A percentile compares a stretch with the other conserved stretches of the same genome.
Evolutionary conservation across 345 rosid genomes (phyloP).

Genomic region (Excoecaria agallocha): DNA sequence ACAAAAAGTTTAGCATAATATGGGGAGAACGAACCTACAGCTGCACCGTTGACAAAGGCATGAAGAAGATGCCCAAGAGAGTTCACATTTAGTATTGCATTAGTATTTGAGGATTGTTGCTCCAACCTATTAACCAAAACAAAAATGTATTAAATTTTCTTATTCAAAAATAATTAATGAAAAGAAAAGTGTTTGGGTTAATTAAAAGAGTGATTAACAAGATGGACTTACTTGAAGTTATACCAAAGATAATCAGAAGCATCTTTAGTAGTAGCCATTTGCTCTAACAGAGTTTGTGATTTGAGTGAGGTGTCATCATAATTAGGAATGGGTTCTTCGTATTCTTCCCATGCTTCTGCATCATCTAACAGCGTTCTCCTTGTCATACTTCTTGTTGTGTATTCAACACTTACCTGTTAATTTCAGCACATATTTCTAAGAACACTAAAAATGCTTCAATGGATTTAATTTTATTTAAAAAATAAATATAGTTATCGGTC

Average conservation of each 20-base stretch:
- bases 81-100: slow-evolving; percentile 42
- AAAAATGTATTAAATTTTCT: neutral
- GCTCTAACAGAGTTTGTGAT: slow-evolving; percentile 60
- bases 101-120: slow-evolving; percentile 25
- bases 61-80: slow-evolving; percentile 66
- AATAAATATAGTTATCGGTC: no score
- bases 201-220: neutral
- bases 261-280: slow-evolving; percentile 65
- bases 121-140: slow-evolving; percentile 38
- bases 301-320: slow-evolving; percentile 44
- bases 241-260: slow-evolving; percentile 88
- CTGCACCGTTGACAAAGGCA: slow-evolving; percentile 61
- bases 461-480: neutral
- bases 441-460: neutral
- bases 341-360: slow-evolving; percentile 48
- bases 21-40: slow-evolving; percentile 12
- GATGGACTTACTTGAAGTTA: slow-evolving; percentile 43
- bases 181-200: neutral
- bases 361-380: slow-evolving; percentile 8
- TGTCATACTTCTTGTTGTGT: slow-evolving; percentile 42
- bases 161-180: neutral
- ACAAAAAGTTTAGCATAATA: neutral
- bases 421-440: neutral
- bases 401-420: slow-evolving; percentile 51
- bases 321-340: slow-evolving; percentile 48